Evolutionary conservation across 192 early-diverging fungal species (phyloP), one percentile per base, ranked within the genome.

Genomic region (Coemansia sp.): DNA sequence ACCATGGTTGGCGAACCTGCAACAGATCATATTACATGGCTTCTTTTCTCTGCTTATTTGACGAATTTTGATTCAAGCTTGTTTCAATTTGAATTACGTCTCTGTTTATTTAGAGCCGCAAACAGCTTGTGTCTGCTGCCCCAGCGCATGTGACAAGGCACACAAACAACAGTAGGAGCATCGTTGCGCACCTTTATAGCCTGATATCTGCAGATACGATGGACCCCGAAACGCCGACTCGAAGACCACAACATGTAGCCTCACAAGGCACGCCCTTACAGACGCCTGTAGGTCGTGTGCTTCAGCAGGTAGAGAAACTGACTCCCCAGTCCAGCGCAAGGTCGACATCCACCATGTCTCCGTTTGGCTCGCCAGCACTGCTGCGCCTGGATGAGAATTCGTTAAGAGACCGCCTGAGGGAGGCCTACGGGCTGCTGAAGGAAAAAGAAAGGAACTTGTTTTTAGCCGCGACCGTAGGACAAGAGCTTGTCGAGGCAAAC

Each of bases 401-500:
- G n/a, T 54, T 80, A 45, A 39, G 77, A 6, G 73, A 68, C 19
- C 69, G 77, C 27, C 62, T 80, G 38, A 60, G 72, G 1, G 77
- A 80, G 21, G 77, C 77, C 17, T 80, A 80, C 57, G 53, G 59
- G 0, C 59, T 80, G 55, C 65, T 80, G 6, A 80, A 80, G 41
- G 77, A 80, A 38, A 80, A 80, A 47, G 77, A 80, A 26, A 47
- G 61, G 27, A 74, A 71, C 21, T 41, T 80, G 27, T 74, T 80
- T 64, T 49, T 74, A 19, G 77, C 77, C 0, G 77, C 77, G 1
- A 74, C 77, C 3, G 69, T 75, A 3, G 77, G 77, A 3, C 77
- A 80, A 55, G 77, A 80, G 62, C 72, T 80, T 6, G 61, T 80
- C 0, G 72, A 80, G 48, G 61, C 77, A 22, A 80, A 80, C 54